Evolutionary conservation across 495 filamentous ascomycete genomes (phyloP).

Genomic region (Letharia lupina): DNA sequence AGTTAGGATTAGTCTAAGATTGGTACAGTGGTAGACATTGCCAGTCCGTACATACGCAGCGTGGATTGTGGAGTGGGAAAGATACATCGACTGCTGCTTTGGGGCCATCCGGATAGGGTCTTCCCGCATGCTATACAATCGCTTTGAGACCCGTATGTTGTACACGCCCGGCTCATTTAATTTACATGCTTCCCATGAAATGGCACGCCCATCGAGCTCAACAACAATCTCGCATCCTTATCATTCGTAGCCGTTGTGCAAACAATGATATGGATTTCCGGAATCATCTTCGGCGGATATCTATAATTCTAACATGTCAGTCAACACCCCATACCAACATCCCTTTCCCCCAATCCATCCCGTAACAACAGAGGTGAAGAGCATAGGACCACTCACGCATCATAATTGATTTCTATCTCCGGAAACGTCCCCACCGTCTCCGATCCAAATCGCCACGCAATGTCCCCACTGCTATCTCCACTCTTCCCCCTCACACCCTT

Average conservation of each 20-base stretch:
- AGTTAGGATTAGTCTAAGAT: neutral
- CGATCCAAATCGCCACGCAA: constrained; percentile 65
- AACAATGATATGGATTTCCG: constrained; percentile 76
- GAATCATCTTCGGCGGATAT: constrained; percentile 89
- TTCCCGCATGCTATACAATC: neutral
- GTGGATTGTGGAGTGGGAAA: neutral
- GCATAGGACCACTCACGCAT: constrained; percentile 54
- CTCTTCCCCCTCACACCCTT: constrained; percentile 63
- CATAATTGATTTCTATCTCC: constrained; percentile 85
- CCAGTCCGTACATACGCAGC: neutral
- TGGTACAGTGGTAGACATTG: neutral
- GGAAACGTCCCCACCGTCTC: constrained; percentile 75
- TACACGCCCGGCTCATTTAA: neutral
- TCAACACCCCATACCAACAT: neutral
- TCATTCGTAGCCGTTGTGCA: constrained; percentile 87
- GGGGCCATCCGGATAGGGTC: neutral
- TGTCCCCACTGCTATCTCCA: constrained; percentile 83
- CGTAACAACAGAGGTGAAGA: neutral
- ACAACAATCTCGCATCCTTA: constrained; percentile 77
- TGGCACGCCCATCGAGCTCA: constrained; percentile 65
- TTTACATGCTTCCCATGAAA: constrained; percentile 28
- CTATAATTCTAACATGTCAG: constrained; percentile 25
- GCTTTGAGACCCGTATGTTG: neutral
- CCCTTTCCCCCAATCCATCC: neutral
- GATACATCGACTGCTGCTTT: neutral